These are phyloP conservation scores for Bipolaris zeicola DNA, from an alignment of 2,329 filamentous ascomycete species.

Conservation along the genomic window DNA sequence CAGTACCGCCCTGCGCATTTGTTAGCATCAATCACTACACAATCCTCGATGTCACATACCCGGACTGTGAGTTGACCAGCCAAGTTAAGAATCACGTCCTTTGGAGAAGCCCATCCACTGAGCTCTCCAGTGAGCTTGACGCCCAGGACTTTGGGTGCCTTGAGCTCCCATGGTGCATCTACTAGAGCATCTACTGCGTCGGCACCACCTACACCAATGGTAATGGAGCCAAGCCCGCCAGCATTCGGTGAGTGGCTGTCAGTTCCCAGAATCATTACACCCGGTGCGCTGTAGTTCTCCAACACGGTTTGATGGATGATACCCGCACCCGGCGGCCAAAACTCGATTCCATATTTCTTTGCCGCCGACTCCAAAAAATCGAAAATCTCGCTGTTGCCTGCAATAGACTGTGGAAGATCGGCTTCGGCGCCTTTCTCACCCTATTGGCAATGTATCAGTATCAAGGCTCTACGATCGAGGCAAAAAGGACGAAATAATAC, in stretches of 20 bases:
- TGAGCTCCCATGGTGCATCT: slow-evolving; percentile 95
- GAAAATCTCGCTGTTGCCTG: slow-evolving; percentile 95
- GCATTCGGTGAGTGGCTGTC: slow-evolving; percentile 98
- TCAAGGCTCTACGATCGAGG: neutral
- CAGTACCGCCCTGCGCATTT: slow-evolving; percentile 74
- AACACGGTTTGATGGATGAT: slow-evolving; percentile 90
- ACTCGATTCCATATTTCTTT: slow-evolving; percentile 56
- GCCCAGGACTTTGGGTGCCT: slow-evolving; percentile 88
- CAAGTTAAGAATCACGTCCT: slow-evolving; percentile 91
- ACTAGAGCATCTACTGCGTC: slow-evolving; percentile 97
- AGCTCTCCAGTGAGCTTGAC: slow-evolving; percentile 83
- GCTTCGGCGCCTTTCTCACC: slow-evolving; percentile 80
- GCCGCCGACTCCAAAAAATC: slow-evolving; percentile 90
- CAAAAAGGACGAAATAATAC: neutral
- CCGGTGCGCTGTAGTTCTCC: slow-evolving; percentile 97
- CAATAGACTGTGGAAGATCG: slow-evolving; percentile 83
- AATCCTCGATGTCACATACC: slow-evolving; percentile 36
- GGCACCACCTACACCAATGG: slow-evolving; percentile 95
- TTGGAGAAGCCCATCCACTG: slow-evolving; percentile 89
- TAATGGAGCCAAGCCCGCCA: slow-evolving; percentile 90
- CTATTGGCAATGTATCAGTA: neutral
- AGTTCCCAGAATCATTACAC: slow-evolving; percentile 97
- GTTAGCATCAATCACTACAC: slow-evolving; percentile 18
- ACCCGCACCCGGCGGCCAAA: slow-evolving; percentile 49
- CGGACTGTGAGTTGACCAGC: slow-evolving; percentile 90